These are phyloP conservation scores for Maudiozyma turicensis DNA, from an alignment of 805 yeast genomes.

Conservation along the genomic window DNA sequence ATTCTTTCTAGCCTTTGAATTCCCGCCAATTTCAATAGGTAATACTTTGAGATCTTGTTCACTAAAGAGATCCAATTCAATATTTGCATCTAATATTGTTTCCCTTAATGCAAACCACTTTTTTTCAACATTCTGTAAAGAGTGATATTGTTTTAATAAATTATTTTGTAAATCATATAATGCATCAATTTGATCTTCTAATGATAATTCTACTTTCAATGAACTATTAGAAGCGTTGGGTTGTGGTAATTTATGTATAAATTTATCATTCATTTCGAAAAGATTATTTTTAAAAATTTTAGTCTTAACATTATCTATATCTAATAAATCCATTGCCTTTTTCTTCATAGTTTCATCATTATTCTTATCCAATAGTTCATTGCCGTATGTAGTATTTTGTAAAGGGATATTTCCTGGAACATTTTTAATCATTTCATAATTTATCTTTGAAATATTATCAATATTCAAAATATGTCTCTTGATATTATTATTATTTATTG, in stretches of 20 bases:
- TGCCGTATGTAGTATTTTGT: background rate
- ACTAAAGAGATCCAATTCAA: constrained; percentile 26
- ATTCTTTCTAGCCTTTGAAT: constrained; percentile 2
- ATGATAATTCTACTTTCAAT: background rate
- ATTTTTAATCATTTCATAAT: constrained; percentile 27
- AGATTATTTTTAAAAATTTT: constrained; percentile 21
- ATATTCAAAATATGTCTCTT: constrained; percentile 26
- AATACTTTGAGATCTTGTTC: constrained; percentile 8
- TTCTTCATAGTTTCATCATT: constrained; percentile 3
- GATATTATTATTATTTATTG: constrained; percentile 1
- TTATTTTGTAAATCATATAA: constrained; percentile 15
- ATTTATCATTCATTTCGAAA: constrained; percentile 23
- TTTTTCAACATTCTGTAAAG: constrained; percentile 14
- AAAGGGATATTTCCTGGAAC: constrained; percentile 22
- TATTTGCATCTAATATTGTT: constrained; percentile 24
- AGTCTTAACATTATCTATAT: constrained; percentile 18
- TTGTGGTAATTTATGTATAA: constrained; percentile 2
- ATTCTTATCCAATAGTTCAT: background rate
- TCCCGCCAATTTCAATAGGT: background rate
- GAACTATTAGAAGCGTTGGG: no score
- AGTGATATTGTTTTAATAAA: constrained; percentile 15
- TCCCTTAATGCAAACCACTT: constrained; percentile 28
- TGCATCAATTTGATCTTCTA: constrained; percentile 13
- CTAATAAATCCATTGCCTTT: constrained; percentile 8
- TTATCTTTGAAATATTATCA: constrained; percentile 27